Conservation (phyloP, 2,329 filamentous ascomycete genomes). For the Diaporthe velutina region DNA sequence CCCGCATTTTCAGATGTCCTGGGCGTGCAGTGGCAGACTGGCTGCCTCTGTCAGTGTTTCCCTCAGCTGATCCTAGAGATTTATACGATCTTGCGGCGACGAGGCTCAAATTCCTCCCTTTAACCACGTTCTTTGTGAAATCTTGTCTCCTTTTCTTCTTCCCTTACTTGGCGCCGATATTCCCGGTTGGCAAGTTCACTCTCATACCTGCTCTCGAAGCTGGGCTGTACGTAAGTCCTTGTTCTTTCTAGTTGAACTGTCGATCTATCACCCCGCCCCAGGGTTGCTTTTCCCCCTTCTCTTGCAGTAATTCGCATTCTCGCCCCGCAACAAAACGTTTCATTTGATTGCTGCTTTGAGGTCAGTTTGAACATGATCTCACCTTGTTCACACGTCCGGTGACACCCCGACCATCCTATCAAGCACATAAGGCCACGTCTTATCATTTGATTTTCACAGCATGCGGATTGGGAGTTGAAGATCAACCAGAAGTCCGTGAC, state of each 20-base stretch:
- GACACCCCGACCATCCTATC: background rate
- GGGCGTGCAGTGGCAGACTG: constrained; percentile 14
- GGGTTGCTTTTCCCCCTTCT: background rate
- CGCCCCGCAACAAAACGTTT: background rate
- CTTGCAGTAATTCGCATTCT: background rate
- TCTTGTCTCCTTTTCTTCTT: background rate
- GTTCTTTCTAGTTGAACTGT: background rate
- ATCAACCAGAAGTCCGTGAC: background rate
- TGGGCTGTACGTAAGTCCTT: constrained; percentile 16
- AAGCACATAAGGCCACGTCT: background rate
- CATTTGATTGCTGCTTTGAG: background rate
- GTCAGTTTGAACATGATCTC: background rate
- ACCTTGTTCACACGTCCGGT: background rate
- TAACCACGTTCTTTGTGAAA: background rate
- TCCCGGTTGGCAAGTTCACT: background rate
- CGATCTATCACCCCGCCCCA: background rate
- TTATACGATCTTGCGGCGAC: constrained; percentile 13
- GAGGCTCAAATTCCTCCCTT: constrained; percentile 4
- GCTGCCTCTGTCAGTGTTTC: constrained; percentile 8
- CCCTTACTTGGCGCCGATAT: background rate
- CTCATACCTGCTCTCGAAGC: background rate
- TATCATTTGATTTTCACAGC: background rate
- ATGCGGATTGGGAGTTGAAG: background rate
- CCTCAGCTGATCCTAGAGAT: constrained; percentile 10
- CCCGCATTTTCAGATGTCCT: constrained; percentile 29